Percentiles rank a stretch among this genome's conserved stretches.
These are phyloP conservation scores for Tribonema minus DNA, from an alignment of 108 stramenopile genomes.

Conservation along the genomic window DNA sequence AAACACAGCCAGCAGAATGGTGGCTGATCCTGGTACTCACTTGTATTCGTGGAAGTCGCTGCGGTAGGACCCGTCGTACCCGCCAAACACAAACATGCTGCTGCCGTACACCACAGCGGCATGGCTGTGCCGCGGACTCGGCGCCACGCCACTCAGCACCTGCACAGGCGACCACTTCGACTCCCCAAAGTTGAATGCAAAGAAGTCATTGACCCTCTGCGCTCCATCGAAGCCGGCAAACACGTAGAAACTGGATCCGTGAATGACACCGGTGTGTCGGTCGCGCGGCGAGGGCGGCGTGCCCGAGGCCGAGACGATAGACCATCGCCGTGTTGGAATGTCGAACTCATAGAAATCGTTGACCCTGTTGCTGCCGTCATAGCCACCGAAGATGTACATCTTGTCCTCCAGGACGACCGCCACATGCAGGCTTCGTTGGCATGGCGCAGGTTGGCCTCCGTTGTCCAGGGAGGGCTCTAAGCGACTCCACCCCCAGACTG, in stretches of 20 bases:
- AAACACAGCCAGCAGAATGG: too few relatives aligned
- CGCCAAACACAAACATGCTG: slow-evolving; percentile 80
- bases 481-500: slow-evolving; percentile 37
- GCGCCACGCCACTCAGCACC: slow-evolving; percentile 50
- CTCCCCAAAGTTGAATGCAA: slow-evolving; percentile 73
- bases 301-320: slow-evolving; percentile 23
- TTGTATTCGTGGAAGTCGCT: slow-evolving; percentile 56
- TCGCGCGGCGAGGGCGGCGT: slow-evolving; percentile 31
- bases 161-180: slow-evolving; percentile 73
- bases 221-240: slow-evolving; percentile 73
- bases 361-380: slow-evolving; percentile 69
- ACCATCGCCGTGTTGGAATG: slow-evolving; percentile 50
- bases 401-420: slow-evolving; percentile 38
- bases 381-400: slow-evolving; percentile 80
- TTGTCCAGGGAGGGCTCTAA: slow-evolving; percentile 11
- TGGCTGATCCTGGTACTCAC: too few relatives aligned
- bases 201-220: slow-evolving; percentile 78
- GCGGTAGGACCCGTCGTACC: slow-evolving; percentile 86
- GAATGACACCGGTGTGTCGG: slow-evolving; percentile 36
- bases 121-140: slow-evolving; percentile 88
- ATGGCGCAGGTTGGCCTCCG: slow-evolving; percentile 16
- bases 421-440: slow-evolving; percentile 38
- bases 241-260: slow-evolving; percentile 65
- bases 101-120: slow-evolving; percentile 78
- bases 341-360: slow-evolving; percentile 85